Evolutionary conservation across 75 land plant species (phyloP).

Genomic region (Gnetum montanum): DNA sequence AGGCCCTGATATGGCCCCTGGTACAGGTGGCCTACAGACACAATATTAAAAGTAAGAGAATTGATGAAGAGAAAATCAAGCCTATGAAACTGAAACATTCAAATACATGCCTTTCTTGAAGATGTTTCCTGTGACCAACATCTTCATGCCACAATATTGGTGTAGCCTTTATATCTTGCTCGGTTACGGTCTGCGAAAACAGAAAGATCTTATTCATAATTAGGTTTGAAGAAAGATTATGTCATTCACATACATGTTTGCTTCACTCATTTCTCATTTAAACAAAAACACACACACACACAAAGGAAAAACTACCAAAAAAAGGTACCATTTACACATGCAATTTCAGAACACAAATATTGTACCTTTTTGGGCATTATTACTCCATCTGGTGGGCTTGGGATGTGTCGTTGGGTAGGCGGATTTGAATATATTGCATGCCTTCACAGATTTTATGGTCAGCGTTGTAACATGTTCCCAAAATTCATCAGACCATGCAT

Average conservation of each 20-base stretch:
- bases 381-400: constrained; percentile 76
- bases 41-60: background rate
- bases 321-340: background rate
- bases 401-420: constrained; percentile 48
- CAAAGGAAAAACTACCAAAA: background rate
- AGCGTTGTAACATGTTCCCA: no score
- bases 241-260: no score
- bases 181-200: constrained; percentile 30
- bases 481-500: no score
- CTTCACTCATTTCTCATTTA: no score
- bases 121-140: constrained; percentile 32
- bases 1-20: constrained; percentile 73
- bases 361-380: constrained; percentile 68
- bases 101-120: constrained; percentile 45
- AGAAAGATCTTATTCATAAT: no score
- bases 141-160: constrained; percentile 73
- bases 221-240: no score
- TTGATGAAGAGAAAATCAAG: background rate
- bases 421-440: constrained; percentile 62
- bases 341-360: no score
- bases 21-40: constrained; percentile 57
- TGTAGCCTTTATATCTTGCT: constrained; percentile 42
- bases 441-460: constrained; percentile 59
- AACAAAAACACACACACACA: background rate
- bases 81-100: background rate